Conservation (phyloP, 768 basidiomycete species). For the Glaciozyma antarctica region DNA sequence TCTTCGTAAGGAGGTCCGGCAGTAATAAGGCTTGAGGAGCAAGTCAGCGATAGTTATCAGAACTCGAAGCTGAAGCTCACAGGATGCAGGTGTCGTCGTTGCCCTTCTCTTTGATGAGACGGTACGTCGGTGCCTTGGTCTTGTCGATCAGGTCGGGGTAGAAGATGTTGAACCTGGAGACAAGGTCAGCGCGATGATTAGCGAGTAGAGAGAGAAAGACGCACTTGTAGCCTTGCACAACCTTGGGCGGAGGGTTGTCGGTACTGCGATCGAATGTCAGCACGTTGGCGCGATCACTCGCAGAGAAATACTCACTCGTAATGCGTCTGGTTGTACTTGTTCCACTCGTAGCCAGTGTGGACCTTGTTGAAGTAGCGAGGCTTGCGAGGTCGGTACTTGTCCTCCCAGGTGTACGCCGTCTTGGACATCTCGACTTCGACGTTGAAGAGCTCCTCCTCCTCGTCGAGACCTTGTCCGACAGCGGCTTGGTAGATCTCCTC, state of each 20-base stretch:
- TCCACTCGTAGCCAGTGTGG: constrained; percentile 99
- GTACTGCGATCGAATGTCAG: constrained; percentile 49
- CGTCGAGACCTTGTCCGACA: constrained; percentile 84
- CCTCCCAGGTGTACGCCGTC: constrained; percentile 93
- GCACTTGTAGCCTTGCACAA: constrained; percentile 92
- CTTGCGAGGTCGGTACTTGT: constrained; percentile 93
- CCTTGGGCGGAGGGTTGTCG: constrained; percentile 98
- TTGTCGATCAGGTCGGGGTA: constrained; percentile 99
- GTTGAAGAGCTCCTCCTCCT: constrained; percentile 88
- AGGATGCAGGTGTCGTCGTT: constrained; percentile 91
- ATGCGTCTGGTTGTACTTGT: constrained; percentile 99
- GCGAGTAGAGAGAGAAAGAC: background rate
- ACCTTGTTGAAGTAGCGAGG: constrained; percentile 98
- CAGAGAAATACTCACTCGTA: constrained; percentile 65
- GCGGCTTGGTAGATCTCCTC: constrained; percentile 46
- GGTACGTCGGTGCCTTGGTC: constrained; percentile 85
- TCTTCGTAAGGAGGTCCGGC: constrained; percentile 68
- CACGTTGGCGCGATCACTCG: no score
- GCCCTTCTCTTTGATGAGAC: constrained; percentile 83
- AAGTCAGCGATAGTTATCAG: background rate
- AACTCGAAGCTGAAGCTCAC: constrained; percentile 47
- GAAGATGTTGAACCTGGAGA: constrained; percentile 52
- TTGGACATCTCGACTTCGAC: constrained; percentile 75
- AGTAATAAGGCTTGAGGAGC: background rate
- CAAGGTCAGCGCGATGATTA: background rate